Percentiles rank a stretch among this genome's conserved stretches.
phyloP scores from a whole-genome alignment of 305 asterid species.

The Salvia sclarea region DNA sequence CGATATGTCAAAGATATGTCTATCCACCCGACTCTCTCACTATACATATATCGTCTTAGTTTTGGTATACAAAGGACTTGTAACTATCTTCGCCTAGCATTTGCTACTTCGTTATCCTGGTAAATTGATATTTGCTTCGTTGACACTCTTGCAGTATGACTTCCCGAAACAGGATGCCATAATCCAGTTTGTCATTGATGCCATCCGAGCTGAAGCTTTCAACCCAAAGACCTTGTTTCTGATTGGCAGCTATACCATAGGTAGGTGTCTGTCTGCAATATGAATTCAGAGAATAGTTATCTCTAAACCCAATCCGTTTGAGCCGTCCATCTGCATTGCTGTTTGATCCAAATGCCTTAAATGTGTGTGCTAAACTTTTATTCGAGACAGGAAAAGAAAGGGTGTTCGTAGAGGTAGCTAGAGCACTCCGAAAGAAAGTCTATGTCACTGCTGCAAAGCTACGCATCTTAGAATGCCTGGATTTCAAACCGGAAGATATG shows the following conservation, averaged over 20 bases:
- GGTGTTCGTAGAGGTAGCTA: conserved; percentile 83
- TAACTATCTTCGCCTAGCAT: not conserved
- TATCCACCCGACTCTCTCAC: not conserved
- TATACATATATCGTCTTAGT: no score
- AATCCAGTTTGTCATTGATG: conserved; percentile 90
- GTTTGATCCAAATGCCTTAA: not conserved
- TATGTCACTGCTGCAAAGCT: conserved; percentile 74
- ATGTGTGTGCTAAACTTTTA: conserved; percentile 11
- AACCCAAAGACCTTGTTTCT: conserved; percentile 84
- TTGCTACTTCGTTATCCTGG: not conserved
- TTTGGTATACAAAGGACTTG: not conserved
- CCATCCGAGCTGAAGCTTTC: conserved; percentile 95
- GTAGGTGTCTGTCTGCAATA: conserved; percentile 42
- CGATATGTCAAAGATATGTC: not conserved
- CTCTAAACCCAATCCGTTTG: no score
- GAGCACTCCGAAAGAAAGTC: conserved; percentile 76
- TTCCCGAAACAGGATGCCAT: conserved; percentile 89
- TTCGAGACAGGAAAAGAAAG: conserved; percentile 76
- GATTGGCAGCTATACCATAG: conserved; percentile 97
- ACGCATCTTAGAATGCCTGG: conserved; percentile 79
- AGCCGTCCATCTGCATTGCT: no score
- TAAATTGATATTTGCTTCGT: conserved; percentile 23
- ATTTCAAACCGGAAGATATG: conserved; percentile 65
- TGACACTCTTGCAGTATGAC: conserved; percentile 67
- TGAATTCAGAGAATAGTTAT: conserved; percentile 11